Conservation (phyloP, 768 basidiomycete species). For the Pleurotus pulmonarius region DNA sequence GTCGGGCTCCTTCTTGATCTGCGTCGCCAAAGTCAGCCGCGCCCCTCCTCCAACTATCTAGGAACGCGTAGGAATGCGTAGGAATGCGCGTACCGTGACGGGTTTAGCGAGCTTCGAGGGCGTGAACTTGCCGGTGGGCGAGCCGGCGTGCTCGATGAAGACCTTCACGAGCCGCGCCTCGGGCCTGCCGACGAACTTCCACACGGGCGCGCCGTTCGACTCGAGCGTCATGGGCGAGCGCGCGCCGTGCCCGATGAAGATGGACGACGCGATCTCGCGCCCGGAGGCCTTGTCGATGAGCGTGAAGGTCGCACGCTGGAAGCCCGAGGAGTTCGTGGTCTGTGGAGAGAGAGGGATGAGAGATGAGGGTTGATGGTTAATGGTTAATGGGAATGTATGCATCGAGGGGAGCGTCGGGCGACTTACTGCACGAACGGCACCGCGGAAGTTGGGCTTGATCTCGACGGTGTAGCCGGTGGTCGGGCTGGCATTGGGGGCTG, state of each 20-base stretch:
- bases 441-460: not conserved
- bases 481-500: not conserved
- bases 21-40: not conserved
- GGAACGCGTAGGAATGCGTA: too few relatives aligned
- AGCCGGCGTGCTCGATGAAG: not conserved
- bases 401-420: too few relatives aligned
- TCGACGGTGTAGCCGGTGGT: not conserved
- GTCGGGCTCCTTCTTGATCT: constrained; percentile 1
- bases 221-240: not conserved
- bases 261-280: not conserved
- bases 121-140: not conserved
- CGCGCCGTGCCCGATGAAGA: not conserved
- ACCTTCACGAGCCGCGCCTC: not conserved
- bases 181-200: not conserved
- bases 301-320: not conserved
- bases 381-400: not conserved
- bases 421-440: not conserved
- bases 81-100: not conserved
- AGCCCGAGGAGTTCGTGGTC: not conserved
- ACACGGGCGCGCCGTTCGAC: not conserved
- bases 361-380: too few relatives aligned
- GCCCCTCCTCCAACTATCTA: not conserved
- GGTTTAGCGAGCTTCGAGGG: not conserved
- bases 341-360: too few relatives aligned
- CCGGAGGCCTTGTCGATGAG: not conserved